phyloP scores from a whole-genome alignment of 805 yeast species.

The Kuraishia ogatae region DNA sequence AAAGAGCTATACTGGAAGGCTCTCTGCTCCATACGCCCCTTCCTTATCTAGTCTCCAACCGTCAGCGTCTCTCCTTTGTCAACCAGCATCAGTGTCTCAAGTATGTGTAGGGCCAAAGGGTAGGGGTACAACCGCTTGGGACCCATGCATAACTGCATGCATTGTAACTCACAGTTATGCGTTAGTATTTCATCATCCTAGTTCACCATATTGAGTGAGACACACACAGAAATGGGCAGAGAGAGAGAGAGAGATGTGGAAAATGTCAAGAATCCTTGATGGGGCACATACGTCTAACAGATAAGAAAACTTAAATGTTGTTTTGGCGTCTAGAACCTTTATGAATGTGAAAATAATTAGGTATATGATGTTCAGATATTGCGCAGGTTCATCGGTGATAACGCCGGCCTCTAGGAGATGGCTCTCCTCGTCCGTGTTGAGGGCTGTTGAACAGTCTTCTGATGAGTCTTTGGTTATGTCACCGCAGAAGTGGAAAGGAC shows the following conservation, averaged over 20 bases:
- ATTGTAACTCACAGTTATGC: not conserved
- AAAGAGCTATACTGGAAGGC: too few relatives aligned
- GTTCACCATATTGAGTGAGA: not conserved
- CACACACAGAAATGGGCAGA: not conserved
- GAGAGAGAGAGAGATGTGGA: not conserved
- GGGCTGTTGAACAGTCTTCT: not conserved
- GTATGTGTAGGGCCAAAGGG: too few relatives aligned
- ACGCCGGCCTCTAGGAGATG: not conserved
- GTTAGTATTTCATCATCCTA: not conserved
- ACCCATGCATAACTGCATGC: not conserved
- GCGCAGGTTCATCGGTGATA: not conserved
- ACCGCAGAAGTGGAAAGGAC: conserved; percentile 65
- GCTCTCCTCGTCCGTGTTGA: not conserved
- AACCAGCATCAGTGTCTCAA: too few relatives aligned
- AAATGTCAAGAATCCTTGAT: not conserved
- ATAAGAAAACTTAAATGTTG: too few relatives aligned
- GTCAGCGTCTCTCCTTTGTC: too few relatives aligned
- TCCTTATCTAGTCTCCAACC: too few relatives aligned
- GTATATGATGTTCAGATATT: not conserved
- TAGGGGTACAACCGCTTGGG: too few relatives aligned
- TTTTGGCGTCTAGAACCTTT: too few relatives aligned
- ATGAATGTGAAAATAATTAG: too few relatives aligned
- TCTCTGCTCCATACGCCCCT: too few relatives aligned
- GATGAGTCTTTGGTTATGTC: conserved; percentile 33
- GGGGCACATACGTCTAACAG: not conserved